phyloP scores from a whole-genome alignment of 1,284 basidiomycete species.

The Agroathelia rolfsii region DNA sequence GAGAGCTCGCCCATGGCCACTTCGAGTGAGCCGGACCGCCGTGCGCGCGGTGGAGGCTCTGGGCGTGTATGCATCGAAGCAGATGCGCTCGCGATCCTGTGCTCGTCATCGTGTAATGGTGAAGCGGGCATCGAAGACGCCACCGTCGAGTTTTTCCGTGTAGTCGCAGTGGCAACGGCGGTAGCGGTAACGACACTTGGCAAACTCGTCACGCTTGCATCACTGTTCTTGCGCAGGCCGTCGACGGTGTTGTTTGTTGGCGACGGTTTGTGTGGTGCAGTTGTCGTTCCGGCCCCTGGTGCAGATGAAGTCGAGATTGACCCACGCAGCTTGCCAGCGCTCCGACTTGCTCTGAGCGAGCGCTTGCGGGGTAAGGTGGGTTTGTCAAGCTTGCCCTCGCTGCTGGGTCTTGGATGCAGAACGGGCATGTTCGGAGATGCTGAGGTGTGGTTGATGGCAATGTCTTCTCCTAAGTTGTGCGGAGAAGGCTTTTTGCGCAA shows the following conservation, averaged over 20 bases:
- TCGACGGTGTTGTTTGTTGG: slow-evolving; percentile 28
- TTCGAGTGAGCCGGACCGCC: slow-evolving; percentile 15
- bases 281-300: slow-evolving; percentile 10
- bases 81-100: too few species aligned
- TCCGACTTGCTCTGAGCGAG: slow-evolving; percentile 48
- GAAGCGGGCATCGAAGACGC: slow-evolving; percentile 19
- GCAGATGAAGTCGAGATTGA: too few species aligned
- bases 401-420: slow-evolving; percentile 14
- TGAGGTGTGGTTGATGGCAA: slow-evolving; percentile 28
- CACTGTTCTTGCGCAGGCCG: slow-evolving; percentile 32
- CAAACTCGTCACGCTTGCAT: slow-evolving; percentile 43
- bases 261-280: slow-evolving; percentile 11
- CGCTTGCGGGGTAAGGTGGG: slow-evolving; percentile 26
- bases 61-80: too few species aligned
- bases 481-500: slow-evolving; percentile 30
- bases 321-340: slow-evolving; percentile 52
- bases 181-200: slow-evolving; percentile 32
- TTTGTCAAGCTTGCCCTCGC: slow-evolving; percentile 23
- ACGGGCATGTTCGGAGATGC: slow-evolving; percentile 18
- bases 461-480: slow-evolving; percentile 15
- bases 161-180: slow-evolving; percentile 17
- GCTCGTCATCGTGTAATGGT: slow-evolving; percentile 12
- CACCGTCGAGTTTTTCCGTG: slow-evolving; percentile 22
- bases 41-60: slow-evolving; percentile 13
- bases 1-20: slow-evolving; percentile 6